Evolutionary conservation across 2,329 filamentous ascomycete species (phyloP), one percentile per base, ranked within the genome.

Genomic region (Talaromyces sp.): DNA sequence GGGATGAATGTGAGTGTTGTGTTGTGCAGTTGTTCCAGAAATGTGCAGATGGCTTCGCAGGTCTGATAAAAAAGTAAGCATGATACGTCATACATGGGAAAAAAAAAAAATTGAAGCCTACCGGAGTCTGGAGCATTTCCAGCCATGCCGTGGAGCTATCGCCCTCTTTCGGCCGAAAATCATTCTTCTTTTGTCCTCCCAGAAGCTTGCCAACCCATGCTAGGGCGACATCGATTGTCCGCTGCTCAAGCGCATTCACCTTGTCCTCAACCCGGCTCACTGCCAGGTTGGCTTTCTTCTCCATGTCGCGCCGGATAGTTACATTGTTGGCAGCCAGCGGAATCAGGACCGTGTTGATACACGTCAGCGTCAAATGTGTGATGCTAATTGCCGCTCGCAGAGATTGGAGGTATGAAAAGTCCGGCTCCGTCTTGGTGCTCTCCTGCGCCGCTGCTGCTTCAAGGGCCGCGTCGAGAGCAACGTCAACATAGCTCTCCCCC

Each of bases 361-460:
- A 96, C 64, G 91, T 91, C 67, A 93, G 88, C 86, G 98, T 96
- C 67, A 99, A 85, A 71, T 93, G 93, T 9, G 95, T 89, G 64
- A 97, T 93, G 58, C 88, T 93, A 58, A 96, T 91, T 9, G 91
- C 90, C 2, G 89, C 86, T 35, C 90, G 88, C 41, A 98, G 82
- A 10, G 86, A 86, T 7, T 88, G 85, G 43, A 99, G 82, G 73
- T 96, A 97, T 2, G 84, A 83, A 56, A 98, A 83, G 73, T 99
- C 93, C 0, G 95, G 95, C 71, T 97, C 93, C 14, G 82, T 84
- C 74, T 93, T 97, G 56, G 83, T 78, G 66, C 83, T 87, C 73
- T 98, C 93, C 69, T 95, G 89, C 1, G 87, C 81, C 0, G 87
- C 82, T 27, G 91, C 90, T 61, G 86, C 82, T 68, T 96, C 91